Conservation (phyloP, 352 stramenopile genomes). For the Phytophthora nicotianae region DNA sequence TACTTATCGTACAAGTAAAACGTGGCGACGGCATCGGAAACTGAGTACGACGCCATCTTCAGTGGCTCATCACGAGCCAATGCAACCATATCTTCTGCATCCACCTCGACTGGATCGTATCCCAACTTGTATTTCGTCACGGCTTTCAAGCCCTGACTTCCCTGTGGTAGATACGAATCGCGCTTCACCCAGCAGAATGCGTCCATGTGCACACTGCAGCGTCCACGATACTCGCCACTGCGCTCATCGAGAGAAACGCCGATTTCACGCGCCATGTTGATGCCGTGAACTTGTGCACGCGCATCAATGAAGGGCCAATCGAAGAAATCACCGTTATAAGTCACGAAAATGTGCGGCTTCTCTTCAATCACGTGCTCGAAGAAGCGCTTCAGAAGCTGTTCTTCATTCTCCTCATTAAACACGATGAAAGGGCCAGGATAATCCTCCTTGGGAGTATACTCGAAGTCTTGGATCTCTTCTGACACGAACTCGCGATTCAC, state of each 20-base stretch:
- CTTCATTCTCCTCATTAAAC: constrained; percentile 95
- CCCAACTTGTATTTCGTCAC: constrained; percentile 99
- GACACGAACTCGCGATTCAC: constrained; percentile 97
- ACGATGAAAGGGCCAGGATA: constrained; percentile 94
- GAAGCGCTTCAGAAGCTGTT: constrained; percentile 85
- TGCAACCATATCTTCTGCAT: constrained; percentile 99
- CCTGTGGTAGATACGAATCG: constrained; percentile 99
- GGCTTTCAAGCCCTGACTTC: constrained; percentile 97
- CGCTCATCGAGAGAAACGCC: constrained; percentile 75
- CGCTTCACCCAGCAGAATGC: constrained; percentile 99
- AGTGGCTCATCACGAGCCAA: constrained; percentile 94
- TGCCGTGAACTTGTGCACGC: constrained; percentile 90
- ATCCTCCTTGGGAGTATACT: constrained; percentile 97
- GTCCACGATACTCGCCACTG: constrained; percentile 92
- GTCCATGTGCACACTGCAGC: constrained; percentile 96
- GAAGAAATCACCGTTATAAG: constrained; percentile 99
- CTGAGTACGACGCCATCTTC: constrained; percentile 99
- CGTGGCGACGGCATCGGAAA: constrained; percentile 99
- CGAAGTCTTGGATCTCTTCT: constrained; percentile 98
- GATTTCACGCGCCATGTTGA: constrained; percentile 92
- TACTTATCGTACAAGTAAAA: constrained; percentile 99
- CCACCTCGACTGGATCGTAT: constrained; percentile 98
- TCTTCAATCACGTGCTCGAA: constrained; percentile 91
- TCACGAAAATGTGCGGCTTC: constrained; percentile 99
- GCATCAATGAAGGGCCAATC: constrained; percentile 99